Percentiles rank a stretch among this genome's conserved stretches.
Evolutionary conservation across 208 protist species (phyloP).

Genomic region (Kentomonas sorsogonicus): DNA sequence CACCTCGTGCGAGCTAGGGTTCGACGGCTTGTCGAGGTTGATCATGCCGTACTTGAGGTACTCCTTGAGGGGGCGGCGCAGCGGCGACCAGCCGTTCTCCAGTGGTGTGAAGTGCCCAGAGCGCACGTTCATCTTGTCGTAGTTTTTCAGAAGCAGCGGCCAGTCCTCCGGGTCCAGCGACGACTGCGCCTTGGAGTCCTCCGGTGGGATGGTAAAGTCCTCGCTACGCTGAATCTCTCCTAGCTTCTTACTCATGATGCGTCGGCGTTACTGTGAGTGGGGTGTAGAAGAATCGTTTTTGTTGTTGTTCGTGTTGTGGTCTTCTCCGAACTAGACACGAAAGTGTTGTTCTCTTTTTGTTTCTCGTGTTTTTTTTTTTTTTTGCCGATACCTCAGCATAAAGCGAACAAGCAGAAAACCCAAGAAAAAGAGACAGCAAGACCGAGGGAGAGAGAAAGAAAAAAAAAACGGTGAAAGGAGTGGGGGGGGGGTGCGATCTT

Average conservation of each 20-base stretch:
- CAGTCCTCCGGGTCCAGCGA: conserved; percentile 92
- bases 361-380: too few species aligned
- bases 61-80: conserved; percentile 96
- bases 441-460: too few species aligned
- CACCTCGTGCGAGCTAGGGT: conserved; percentile 99
- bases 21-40: conserved; percentile 99
- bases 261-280: too few species aligned
- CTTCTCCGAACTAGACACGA: too few species aligned
- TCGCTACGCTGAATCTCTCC: conserved; percentile 68
- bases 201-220: conserved; percentile 70
- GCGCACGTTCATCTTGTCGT: conserved; percentile 97
- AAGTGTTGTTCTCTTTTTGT: too few species aligned
- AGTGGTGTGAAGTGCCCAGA: conserved; percentile 97
- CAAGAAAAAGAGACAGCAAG: too few species aligned
- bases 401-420: too few species aligned
- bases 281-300: too few species aligned
- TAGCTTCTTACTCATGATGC: conserved; percentile 83
- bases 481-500: too few species aligned
- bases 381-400: too few species aligned
- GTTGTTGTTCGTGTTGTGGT: too few species aligned
- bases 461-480: too few species aligned
- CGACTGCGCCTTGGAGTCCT: conserved; percentile 41
- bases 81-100: conserved; percentile 95
- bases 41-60: conserved; percentile 99
- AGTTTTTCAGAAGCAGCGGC: conserved; percentile 99